A percentile compares a stretch with the other conserved stretches of the same genome.
Conservation (phyloP, 148 eudicot species). For the Diospyros lotus region DNA sequence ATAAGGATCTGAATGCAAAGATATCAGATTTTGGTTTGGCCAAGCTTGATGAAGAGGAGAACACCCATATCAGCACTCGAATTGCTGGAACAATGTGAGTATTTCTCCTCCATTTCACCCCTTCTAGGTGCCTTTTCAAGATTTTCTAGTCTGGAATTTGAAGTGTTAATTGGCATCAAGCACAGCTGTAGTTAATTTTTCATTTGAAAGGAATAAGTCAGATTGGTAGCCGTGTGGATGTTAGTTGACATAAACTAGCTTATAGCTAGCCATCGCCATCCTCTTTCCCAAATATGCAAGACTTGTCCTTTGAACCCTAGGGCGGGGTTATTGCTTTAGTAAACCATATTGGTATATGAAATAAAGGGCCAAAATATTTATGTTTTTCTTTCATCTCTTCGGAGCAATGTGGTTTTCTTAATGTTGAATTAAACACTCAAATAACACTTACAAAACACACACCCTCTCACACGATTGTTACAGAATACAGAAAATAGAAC, state of each 20-base stretch:
- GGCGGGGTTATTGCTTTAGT: neutral
- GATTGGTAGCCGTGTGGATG: no score
- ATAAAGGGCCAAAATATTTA: no score
- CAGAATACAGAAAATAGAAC: no score
- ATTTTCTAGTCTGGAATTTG: neutral
- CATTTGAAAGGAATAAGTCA: neutral
- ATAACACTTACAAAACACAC: no score
- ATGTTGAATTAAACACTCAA: no score
- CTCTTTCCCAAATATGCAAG: neutral
- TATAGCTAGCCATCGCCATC: neutral
- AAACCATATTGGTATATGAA: no score
- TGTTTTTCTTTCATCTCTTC: no score
- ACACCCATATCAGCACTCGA: constrained; percentile 73
- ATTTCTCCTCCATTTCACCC: neutral
- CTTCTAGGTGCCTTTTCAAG: neutral
- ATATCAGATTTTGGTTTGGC: constrained; percentile 91
- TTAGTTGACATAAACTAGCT: neutral
- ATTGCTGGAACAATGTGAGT: constrained; percentile 80
- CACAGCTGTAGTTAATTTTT: neutral
- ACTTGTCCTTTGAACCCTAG: neutral
- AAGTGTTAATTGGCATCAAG: neutral
- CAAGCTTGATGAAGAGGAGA: constrained; percentile 76
- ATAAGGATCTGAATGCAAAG: constrained; percentile 73
- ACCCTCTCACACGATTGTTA: no score
- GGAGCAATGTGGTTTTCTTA: no score